These are phyloP conservation scores for Acidiella bohemica DNA, from an alignment of 495 filamentous ascomycete genomes.

Conservation along the genomic window DNA sequence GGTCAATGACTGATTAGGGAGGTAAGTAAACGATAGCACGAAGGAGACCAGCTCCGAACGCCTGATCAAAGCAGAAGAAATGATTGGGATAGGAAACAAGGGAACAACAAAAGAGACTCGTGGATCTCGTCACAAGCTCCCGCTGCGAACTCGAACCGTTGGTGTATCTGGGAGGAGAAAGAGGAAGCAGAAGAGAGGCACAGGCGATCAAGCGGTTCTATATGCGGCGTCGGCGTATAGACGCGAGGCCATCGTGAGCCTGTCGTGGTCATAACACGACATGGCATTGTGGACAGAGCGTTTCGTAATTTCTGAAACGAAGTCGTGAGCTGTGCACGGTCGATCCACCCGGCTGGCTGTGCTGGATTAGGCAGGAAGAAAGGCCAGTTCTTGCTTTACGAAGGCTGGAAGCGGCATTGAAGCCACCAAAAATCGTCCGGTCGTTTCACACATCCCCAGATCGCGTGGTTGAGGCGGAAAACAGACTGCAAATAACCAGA, in stretches of 20 bases:
- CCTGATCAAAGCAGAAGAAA: conserved; percentile 5
- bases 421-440: conserved; percentile 1
- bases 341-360: conserved; percentile 5
- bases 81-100: conserved; percentile 13
- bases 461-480: neutral
- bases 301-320: conserved; percentile 13
- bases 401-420: neutral
- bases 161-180: conserved; percentile 6
- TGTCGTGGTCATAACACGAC: conserved; percentile 8
- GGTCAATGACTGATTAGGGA: conserved; percentile 14
- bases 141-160: conserved; percentile 8
- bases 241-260: conserved; percentile 5
- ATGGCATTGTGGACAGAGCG: conserved; percentile 4
- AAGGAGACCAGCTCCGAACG: conserved; percentile 21
- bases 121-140: conserved; percentile 16
- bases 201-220: conserved; percentile 9
- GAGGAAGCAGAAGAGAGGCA: neutral
- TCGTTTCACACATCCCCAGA: too few species aligned
- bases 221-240: conserved; percentile 8
- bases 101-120: conserved; percentile 19
- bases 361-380: neutral
- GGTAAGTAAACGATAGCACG: neutral
- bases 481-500: neutral
- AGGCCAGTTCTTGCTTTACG: neutral
- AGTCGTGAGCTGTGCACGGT: conserved; percentile 14